phyloP scores from a whole-genome alignment of 345 rosid genomes.

The Aquilaria yunnanensis region DNA sequence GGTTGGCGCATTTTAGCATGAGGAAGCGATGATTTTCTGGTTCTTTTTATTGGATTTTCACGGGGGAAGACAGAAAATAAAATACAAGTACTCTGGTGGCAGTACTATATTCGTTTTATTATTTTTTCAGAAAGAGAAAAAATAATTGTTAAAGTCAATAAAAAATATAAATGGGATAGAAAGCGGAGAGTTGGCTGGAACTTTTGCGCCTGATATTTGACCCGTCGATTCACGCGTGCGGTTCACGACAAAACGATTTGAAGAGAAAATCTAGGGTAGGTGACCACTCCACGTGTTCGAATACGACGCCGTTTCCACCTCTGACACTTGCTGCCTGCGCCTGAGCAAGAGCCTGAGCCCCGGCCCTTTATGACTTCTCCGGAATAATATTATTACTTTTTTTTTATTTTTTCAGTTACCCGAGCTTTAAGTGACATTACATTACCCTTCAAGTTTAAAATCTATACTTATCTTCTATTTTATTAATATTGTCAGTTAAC shows the following conservation, averaged over 20 bases:
- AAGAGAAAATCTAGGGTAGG: constrained; percentile 15
- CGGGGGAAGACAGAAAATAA: neutral
- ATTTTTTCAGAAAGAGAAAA: neutral
- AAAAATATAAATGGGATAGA: neutral
- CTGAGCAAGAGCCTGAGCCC: too few relatives aligned
- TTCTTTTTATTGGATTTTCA: constrained; percentile 5
- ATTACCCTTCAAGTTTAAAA: neutral
- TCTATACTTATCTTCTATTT: neutral
- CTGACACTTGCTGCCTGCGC: constrained; percentile 3
- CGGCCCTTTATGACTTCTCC: too few relatives aligned
- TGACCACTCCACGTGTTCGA: neutral
- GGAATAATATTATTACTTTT: neutral
- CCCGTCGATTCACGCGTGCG: constrained; percentile 53
- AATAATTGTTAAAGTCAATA: neutral
- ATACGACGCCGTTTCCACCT: constrained; percentile 32
- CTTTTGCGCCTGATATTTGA: constrained; percentile 47
- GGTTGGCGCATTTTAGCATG: constrained; percentile 49
- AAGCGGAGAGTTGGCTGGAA: constrained; percentile 3
- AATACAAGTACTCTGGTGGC: too few relatives aligned
- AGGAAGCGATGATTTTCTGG: constrained; percentile 26
- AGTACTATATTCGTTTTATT: neutral
- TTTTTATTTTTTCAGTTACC: neutral
- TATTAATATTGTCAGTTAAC: neutral
- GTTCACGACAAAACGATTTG: constrained; percentile 47
- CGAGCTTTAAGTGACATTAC: neutral